Percentiles rank a stretch among this genome's conserved stretches.
phyloP scores from a whole-genome alignment of 306 rosid species.

The Rosa rugosa region DNA sequence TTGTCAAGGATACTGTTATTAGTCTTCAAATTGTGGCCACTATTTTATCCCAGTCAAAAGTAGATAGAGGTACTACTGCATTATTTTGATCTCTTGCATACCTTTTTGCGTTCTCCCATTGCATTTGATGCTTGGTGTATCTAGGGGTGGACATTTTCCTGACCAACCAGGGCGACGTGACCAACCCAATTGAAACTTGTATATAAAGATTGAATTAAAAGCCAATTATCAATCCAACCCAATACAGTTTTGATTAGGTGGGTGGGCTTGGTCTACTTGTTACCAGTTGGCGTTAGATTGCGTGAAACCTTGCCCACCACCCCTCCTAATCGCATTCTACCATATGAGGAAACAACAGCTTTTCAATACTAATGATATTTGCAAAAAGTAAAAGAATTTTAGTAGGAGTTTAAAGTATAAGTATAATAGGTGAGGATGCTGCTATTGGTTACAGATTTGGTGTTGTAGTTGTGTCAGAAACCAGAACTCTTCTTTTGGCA shows the following conservation, averaged over 20 bases:
- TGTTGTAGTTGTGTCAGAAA: neutral
- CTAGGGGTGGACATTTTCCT: neutral
- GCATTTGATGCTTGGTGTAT: slow-evolving; percentile 2
- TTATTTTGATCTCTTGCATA: neutral
- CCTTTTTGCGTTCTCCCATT: neutral
- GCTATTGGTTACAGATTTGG: neutral
- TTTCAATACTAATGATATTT: neutral
- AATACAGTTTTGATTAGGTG: neutral
- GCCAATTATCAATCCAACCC: neutral
- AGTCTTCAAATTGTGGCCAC: slow-evolving; percentile 7
- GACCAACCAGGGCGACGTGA: neutral
- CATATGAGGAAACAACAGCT: neutral
- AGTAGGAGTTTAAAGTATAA: neutral
- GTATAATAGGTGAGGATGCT: neutral
- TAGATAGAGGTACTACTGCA: slow-evolving; percentile 12
- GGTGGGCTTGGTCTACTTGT: slow-evolving; percentile 1
- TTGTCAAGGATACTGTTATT: neutral
- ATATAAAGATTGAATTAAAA: neutral
- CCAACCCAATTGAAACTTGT: neutral
- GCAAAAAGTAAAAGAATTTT: neutral
- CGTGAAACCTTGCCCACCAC: neutral
- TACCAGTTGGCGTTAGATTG: neutral
- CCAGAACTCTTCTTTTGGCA: neutral
- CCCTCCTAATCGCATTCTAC: neutral
- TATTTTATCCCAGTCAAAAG: slow-evolving; percentile 8